Percentiles rank a stretch among this genome's conserved stretches.
Evolutionary conservation across 139 green algal genomes (phyloP).

Genomic region (Haematococcus sp.): DNA sequence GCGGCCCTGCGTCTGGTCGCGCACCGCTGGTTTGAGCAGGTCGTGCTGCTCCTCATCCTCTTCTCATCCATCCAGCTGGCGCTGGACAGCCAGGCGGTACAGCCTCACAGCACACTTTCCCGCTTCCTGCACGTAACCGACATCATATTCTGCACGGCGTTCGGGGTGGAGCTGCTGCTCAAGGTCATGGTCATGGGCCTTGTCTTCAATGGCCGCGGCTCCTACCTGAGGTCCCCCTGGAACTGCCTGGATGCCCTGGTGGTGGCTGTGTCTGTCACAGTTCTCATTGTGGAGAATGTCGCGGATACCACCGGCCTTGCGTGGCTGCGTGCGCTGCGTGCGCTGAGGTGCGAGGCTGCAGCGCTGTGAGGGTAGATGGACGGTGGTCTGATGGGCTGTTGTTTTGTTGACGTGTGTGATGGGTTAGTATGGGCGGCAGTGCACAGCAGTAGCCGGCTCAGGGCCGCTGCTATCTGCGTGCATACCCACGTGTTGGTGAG

Average conservation of each 20-base stretch:
- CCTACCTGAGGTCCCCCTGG: constrained; percentile 64
- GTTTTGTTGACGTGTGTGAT: no score
- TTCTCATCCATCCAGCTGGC: constrained; percentile 53
- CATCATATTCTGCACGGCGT: constrained; percentile 54
- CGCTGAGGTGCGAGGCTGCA: constrained; percentile 12
- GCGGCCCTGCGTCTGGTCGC: constrained; percentile 16
- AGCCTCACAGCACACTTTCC: constrained; percentile 30
- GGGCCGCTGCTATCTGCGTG: no score
- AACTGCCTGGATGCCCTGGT: constrained; percentile 30
- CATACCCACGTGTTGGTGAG: no score
- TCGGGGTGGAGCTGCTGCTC: constrained; percentile 57
- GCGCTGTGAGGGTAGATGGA: not conserved
- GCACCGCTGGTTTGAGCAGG: constrained; percentile 49
- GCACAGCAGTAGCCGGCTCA: no score
- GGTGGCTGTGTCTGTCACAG: constrained; percentile 13
- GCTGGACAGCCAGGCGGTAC: constrained; percentile 49
- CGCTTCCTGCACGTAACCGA: constrained; percentile 31
- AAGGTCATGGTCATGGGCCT: constrained; percentile 69
- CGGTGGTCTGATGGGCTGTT: not conserved
- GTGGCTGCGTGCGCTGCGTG: constrained; percentile 21
- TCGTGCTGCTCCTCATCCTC: constrained; percentile 60
- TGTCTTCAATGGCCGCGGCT: constrained; percentile 40
- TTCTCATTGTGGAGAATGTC: constrained; percentile 19
- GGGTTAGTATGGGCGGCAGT: no score
- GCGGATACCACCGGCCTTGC: constrained; percentile 2